phyloP scores from a whole-genome alignment of 306 rosid genomes.

The Amphicarpaea edgeworthii region DNA sequence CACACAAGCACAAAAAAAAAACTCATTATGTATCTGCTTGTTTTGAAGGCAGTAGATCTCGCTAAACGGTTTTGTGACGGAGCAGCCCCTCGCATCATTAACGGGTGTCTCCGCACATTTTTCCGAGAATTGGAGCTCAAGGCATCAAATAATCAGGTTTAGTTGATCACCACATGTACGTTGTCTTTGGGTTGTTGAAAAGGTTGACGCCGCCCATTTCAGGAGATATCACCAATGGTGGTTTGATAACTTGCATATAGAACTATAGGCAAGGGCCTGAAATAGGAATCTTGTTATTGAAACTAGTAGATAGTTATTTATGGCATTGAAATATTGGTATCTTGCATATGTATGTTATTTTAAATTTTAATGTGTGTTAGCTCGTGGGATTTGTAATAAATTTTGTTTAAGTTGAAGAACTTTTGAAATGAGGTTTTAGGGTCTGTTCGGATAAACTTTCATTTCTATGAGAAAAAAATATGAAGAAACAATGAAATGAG shows the following conservation, averaged over 20 bases:
- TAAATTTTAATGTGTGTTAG: neutral
- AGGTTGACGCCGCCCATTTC: constrained; percentile 6
- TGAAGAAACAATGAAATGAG: too few species aligned
- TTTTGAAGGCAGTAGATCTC: constrained; percentile 89
- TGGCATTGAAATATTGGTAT: constrained; percentile 1
- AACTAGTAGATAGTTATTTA: neutral
- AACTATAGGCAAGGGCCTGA: neutral
- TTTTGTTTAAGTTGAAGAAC: constrained; percentile 13
- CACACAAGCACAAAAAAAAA: neutral
- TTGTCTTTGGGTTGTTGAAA: constrained; percentile 29
- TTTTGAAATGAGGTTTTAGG: too few species aligned
- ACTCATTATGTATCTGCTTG: neutral
- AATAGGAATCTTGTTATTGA: constrained; percentile 6
- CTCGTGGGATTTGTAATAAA: neutral
- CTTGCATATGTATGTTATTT: constrained; percentile 21
- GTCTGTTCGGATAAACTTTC: too few species aligned
- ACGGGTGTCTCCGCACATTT: constrained; percentile 91
- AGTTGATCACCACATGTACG: constrained; percentile 29
- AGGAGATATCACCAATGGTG: constrained; percentile 11
- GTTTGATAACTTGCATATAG: constrained; percentile 9
- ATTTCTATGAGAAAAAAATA: too few species aligned
- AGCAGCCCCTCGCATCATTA: constrained; percentile 87
- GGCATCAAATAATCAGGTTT: constrained; percentile 37
- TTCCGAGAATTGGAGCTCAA: constrained; percentile 54
- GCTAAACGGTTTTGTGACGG: constrained; percentile 97